These are phyloP conservation scores for Picochlorum costavermella DNA, from an alignment of 139 green algal species.

Conservation along the genomic window DNA sequence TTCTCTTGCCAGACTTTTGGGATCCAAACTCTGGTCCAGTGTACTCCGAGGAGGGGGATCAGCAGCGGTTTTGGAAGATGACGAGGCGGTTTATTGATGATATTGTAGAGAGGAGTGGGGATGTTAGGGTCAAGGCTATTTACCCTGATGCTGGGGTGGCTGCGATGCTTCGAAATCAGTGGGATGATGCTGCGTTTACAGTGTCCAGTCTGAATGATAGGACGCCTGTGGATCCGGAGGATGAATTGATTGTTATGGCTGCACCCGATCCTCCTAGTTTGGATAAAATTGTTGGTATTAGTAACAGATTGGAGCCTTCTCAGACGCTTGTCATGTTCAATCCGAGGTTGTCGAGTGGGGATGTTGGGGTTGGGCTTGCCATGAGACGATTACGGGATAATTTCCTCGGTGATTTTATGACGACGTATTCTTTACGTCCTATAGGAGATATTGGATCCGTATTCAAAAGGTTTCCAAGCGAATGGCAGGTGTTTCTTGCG, in stretches of 20 bases:
- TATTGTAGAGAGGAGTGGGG: slow-evolving; percentile 24
- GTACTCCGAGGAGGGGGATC: slow-evolving; percentile 78
- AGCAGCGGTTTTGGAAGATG: slow-evolving; percentile 74
- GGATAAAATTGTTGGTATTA: slow-evolving; percentile 1
- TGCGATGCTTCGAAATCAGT: slow-evolving; percentile 78
- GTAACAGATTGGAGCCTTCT: background rate
- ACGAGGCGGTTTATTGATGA: slow-evolving; percentile 63
- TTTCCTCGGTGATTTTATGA: slow-evolving; percentile 73
- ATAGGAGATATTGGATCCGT: slow-evolving; percentile 61
- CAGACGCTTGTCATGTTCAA: slow-evolving; percentile 83
- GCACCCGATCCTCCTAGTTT: slow-evolving; percentile 64
- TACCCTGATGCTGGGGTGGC: slow-evolving; percentile 88
- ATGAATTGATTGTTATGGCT: slow-evolving; percentile 77
- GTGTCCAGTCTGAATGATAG: slow-evolving; percentile 69
- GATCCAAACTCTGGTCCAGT: slow-evolving; percentile 60
- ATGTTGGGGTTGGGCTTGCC: slow-evolving; percentile 91
- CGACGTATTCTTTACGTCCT: slow-evolving; percentile 82
- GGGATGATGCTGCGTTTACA: slow-evolving; percentile 56
- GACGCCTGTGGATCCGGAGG: slow-evolving; percentile 34
- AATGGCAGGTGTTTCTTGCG: slow-evolving; percentile 59
- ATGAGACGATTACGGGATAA: slow-evolving; percentile 65
- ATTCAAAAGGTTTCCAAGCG: slow-evolving; percentile 62
- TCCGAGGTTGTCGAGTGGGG: slow-evolving; percentile 76
- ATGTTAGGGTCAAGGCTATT: slow-evolving; percentile 29
- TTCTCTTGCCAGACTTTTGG: slow-evolving; percentile 90